Evolutionary conservation across 2,329 filamentous ascomycete genomes (phyloP).

Genomic region (Xylaria sp.): DNA sequence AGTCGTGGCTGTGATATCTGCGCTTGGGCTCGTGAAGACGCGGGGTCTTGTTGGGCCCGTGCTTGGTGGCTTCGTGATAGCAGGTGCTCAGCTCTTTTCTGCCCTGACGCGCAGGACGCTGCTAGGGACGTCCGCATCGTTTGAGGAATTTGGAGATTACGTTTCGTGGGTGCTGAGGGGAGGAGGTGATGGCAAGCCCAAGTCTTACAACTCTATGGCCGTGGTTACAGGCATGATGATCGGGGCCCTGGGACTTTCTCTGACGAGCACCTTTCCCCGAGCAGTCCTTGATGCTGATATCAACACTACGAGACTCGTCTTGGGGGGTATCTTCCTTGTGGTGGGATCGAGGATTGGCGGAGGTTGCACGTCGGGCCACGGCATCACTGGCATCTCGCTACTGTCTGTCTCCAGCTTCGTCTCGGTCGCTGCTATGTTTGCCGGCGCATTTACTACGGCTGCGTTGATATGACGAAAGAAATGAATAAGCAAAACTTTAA

Average conservation of each 20-base stretch:
- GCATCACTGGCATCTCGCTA: slow-evolving; percentile 73
- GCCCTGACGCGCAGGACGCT: slow-evolving; percentile 63
- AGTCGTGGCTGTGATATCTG: slow-evolving; percentile 54
- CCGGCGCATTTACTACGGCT: slow-evolving; percentile 56
- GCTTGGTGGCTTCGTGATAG: slow-evolving; percentile 69
- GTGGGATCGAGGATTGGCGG: slow-evolving; percentile 71
- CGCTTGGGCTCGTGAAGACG: slow-evolving; percentile 48
- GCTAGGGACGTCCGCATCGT: slow-evolving; percentile 70
- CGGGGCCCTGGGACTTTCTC: slow-evolving; percentile 58
- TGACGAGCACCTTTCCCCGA: slow-evolving; percentile 47
- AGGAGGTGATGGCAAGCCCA: slow-evolving; percentile 48
- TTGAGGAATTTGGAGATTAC: slow-evolving; percentile 69
- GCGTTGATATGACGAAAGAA: slow-evolving; percentile 29
- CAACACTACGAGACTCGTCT: slow-evolving; percentile 55
- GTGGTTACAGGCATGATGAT: slow-evolving; percentile 64
- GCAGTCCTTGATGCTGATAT: slow-evolving; percentile 45
- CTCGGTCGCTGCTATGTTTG: slow-evolving; percentile 69
- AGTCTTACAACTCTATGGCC: slow-evolving; percentile 57
- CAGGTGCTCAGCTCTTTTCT: slow-evolving; percentile 67
- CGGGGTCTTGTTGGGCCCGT: slow-evolving; percentile 57
- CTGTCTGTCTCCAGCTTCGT: slow-evolving; percentile 71
- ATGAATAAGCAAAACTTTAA: not conserved
- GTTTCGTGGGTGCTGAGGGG: slow-evolving; percentile 53
- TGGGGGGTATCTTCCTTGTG: slow-evolving; percentile 68
- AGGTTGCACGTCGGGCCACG: slow-evolving; percentile 76